phyloP scores from a whole-genome alignment of 2,329 filamentous ascomycete species.

The Fusarium sp. region DNA sequence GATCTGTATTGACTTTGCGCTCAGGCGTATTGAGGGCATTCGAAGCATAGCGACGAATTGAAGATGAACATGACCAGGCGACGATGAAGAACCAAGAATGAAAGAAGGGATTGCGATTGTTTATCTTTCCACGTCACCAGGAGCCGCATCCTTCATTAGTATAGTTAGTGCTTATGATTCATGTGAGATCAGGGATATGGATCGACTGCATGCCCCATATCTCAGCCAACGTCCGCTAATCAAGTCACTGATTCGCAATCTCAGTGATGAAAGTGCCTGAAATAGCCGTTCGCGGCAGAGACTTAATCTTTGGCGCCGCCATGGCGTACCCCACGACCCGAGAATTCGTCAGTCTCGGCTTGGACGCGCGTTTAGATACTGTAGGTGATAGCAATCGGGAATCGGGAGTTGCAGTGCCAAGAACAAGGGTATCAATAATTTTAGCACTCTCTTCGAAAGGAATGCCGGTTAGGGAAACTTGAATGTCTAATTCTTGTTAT shows the following conservation, averaged over 20 bases:
- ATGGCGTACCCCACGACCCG: neutral
- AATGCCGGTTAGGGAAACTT: too few species aligned
- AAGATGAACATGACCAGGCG: neutral
- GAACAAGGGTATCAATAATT: too few species aligned
- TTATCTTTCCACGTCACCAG: neutral
- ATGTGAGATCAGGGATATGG: neutral
- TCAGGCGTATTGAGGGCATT: constrained; percentile 9
- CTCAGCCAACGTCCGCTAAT: neutral
- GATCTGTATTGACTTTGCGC: constrained; percentile 19
- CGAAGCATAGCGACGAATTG: constrained; percentile 7
- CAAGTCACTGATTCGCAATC: neutral
- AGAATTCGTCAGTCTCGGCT: neutral
- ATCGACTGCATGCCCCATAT: neutral
- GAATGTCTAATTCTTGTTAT: too few species aligned
- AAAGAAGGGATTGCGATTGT: neutral
- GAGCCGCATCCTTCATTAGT: neutral
- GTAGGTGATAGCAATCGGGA: neutral
- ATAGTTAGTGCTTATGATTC: neutral
- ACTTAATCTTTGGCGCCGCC: neutral
- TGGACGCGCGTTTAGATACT: neutral
- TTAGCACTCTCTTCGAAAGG: neutral
- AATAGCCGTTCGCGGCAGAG: neutral
- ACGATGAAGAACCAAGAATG: neutral
- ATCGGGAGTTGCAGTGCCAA: neutral
- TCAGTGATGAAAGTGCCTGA: too few species aligned